Conservation (phyloP, 352 stramenopile species). For the Ochromonadaceae sp. region DNA sequence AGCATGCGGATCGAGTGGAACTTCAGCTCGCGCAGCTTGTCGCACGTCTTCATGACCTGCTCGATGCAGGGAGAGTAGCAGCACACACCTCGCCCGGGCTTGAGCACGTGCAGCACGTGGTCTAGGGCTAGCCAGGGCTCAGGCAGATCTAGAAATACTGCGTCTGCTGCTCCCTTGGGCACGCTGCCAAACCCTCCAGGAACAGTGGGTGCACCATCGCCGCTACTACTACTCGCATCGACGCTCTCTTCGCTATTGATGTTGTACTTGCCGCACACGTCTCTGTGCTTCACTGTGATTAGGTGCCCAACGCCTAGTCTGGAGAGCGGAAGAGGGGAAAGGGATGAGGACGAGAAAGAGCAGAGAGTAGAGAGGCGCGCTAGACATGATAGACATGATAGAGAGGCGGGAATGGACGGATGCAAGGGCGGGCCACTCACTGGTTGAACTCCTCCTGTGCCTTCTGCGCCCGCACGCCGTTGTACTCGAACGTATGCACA, state of each 20-base stretch:
- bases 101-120: conserved; percentile 75
- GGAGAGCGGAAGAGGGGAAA: background rate
- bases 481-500: conserved; percentile 97
- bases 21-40: conserved; percentile 2
- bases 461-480: conserved; percentile 68
- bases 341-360: background rate
- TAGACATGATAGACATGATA: background rate
- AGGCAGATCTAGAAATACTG: conserved; percentile 93
- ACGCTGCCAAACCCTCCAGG: conserved; percentile 27
- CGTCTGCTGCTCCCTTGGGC: conserved; percentile 53
- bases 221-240: conserved; percentile 2
- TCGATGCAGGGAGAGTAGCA: conserved; percentile 98
- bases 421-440: background rate
- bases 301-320: conserved; percentile 33
- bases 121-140: conserved; percentile 86
- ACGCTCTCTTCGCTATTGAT: conserved; percentile 3
- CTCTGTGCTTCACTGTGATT: conserved; percentile 75
- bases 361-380: too few relatives aligned
- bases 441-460: conserved; percentile 78
- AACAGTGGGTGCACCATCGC: background rate
- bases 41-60: conserved; percentile 57
- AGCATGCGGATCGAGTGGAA: conserved; percentile 35
- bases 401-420: background rate
- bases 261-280: conserved; percentile 65
- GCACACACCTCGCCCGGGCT: conserved; percentile 72